A percentile compares a stretch with the other conserved stretches of the same genome.
These are phyloP conservation scores for Rossbeevera mucosa DNA, from an alignment of 768 basidiomycete genomes.

Conservation along the genomic window DNA sequence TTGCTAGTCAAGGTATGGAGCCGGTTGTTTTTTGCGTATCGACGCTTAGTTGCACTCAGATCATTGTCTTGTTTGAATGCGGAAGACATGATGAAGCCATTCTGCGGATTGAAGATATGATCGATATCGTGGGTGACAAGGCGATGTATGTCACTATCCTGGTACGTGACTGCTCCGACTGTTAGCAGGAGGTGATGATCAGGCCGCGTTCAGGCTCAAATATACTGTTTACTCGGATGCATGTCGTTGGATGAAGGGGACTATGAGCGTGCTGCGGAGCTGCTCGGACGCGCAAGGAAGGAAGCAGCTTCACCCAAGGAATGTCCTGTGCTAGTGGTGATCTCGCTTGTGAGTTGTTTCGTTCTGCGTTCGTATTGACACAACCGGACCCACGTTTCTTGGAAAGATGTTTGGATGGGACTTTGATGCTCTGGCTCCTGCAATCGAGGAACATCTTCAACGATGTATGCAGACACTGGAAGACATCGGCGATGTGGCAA, in stretches of 20 bases:
- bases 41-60: not conserved
- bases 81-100: slow-evolving; percentile 6
- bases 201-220: slow-evolving; percentile 3
- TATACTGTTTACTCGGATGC: not conserved
- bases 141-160: not conserved
- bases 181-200: not conserved
- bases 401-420: slow-evolving; percentile 12
- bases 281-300: not conserved
- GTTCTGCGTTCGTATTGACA: accelerated
- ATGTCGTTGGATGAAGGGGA: not conserved
- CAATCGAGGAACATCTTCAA: not conserved
- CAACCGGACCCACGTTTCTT: not conserved
- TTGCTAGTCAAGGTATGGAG: slow-evolving; percentile 9
- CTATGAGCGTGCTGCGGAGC: not conserved
- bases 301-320: not conserved
- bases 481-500: not conserved
- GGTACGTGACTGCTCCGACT: not conserved
- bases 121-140: not conserved
- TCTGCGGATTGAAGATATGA: slow-evolving; percentile 3
- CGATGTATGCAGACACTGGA: not conserved
- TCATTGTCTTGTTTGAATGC: slow-evolving; percentile 5
- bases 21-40: not conserved
- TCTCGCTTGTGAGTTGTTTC: slow-evolving; percentile 9
- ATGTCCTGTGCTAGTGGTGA: not conserved
- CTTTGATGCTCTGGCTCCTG: slow-evolving; percentile 4